These are phyloP conservation scores for Pachysandra terminalis DNA, from an alignment of 164 flowering plant species.

Conservation along the genomic window DNA sequence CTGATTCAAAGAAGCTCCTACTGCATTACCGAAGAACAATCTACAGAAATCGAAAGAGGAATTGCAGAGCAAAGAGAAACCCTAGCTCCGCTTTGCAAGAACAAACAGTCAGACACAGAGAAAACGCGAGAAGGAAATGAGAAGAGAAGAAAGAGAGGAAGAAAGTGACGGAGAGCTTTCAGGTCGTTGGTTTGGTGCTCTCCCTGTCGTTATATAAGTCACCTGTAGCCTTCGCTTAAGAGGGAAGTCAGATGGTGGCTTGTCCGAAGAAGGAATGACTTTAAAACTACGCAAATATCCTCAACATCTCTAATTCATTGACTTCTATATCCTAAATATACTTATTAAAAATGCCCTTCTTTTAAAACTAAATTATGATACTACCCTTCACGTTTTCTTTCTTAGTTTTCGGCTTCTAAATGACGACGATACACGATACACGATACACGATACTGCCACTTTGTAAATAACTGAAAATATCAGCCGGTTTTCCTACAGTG, in stretches of 20 bases:
- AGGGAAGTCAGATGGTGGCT: constrained; percentile 16
- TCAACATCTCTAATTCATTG: not conserved
- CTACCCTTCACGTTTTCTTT: not conserved
- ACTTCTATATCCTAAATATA: not conserved
- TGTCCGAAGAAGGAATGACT: constrained; percentile 6
- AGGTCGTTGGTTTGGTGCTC: not conserved
- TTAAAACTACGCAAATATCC: not conserved
- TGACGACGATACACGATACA: too few species aligned
- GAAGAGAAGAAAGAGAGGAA: too few species aligned
- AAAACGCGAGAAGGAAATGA: not conserved
- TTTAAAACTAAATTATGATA: not conserved
- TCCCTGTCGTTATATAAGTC: not conserved
- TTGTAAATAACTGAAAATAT: not conserved
- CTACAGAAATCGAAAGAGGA: not conserved
- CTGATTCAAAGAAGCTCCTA: not conserved
- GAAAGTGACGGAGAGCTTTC: not conserved
- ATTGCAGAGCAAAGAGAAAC: not conserved
- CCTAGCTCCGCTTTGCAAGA: constrained; percentile 1
- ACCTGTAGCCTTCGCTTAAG: constrained; percentile 14
- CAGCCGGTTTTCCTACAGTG: not conserved
- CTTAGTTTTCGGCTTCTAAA: not conserved
- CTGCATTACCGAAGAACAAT: constrained; percentile 10
- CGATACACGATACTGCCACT: too few species aligned
- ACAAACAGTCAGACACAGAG: not conserved
- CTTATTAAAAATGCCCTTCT: not conserved